Evolutionary conservation across 176 grass and related monocot genomes (phyloP), one percentile per base, ranked within the genome.

Genomic region (Puccinellia tenuiflora): DNA sequence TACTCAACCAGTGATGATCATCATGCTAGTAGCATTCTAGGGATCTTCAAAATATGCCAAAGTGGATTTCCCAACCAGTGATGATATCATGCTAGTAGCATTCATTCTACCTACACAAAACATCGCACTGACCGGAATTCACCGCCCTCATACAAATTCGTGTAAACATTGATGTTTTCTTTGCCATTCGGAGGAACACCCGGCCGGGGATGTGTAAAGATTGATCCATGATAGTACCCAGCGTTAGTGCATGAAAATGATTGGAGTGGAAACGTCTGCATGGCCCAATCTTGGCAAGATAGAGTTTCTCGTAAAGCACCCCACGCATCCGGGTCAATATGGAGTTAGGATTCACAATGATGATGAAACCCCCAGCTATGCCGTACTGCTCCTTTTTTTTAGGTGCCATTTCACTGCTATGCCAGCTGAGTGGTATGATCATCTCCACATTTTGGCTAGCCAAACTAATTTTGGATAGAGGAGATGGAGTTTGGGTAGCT

Each of bases 1-100:
- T 81, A n/a, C n/a, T n/a, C n/a, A n/a, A n/a, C n/a, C n/a, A n/a
- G n/a, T n/a, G n/a, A n/a, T n/a, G n/a, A n/a, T n/a, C n/a, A n/a
- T n/a, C n/a, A n/a, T n/a, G n/a, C n/a, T n/a, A n/a, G n/a, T n/a
- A 77, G 71, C 83, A 54, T 81, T 81, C 61, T 71, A 33, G 83
- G 70, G 83, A 85, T 89, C 88, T 77, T 85, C 78, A 77, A 81
- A 79, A 60, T n/a, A n/a, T n/a, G n/a, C n/a, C n/a, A n/a, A n/a
- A n/a, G n/a, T n/a, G n/a, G n/a, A n/a, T n/a, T n/a, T n/a, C n/a
- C n/a, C 30, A 89, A 76, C 76, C 20, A 33, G 48, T 73, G 70
- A 51, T 37, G 29, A 28, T 62, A 85, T 81, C 71, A 82, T 81
- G 68, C 3, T 6, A 52, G 46, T 63, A n/a, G 50, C 77, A 89